phyloP scores from a whole-genome alignment of 257 asterid species.

The Salvia splendens region DNA sequence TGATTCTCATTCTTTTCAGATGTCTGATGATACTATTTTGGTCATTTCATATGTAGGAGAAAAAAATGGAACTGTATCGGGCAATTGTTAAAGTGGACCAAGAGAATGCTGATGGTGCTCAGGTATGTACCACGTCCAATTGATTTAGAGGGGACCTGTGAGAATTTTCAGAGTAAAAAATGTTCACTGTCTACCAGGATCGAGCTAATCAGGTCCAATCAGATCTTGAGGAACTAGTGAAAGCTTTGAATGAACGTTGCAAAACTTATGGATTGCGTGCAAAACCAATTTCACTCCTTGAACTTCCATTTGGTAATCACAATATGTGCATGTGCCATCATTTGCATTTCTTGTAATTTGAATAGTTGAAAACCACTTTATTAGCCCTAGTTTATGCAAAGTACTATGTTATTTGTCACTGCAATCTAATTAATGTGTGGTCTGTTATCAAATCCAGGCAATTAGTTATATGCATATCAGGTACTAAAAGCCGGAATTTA shows the following conservation, averaged over 20 bases:
- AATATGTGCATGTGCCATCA: slow-evolving; percentile 12
- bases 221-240: slow-evolving; percentile 85
- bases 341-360: slow-evolving; percentile 17
- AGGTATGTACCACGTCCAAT: slow-evolving; percentile 51
- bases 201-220: slow-evolving; percentile 65
- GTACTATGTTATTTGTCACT: background rate
- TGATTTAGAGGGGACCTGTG: slow-evolving; percentile 28
- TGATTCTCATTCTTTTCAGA: slow-evolving; percentile 32
- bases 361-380: slow-evolving; percentile 7
- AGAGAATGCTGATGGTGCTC: slow-evolving; percentile 60
- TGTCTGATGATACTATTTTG: slow-evolving; percentile 28
- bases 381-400: slow-evolving; percentile 6
- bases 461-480: background rate
- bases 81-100: slow-evolving; percentile 86
- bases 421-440: background rate
- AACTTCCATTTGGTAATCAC: slow-evolving; percentile 85
- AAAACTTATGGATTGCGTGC: slow-evolving; percentile 92
- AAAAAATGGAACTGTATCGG: slow-evolving; percentile 87
- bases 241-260: slow-evolving; percentile 83
- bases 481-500: background rate
- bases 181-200: slow-evolving; percentile 54
- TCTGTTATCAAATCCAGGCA: background rate
- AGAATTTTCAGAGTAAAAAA: slow-evolving; percentile 26
- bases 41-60: slow-evolving; percentile 54
- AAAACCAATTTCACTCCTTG: slow-evolving; percentile 80